Evolutionary conservation across 2,329 filamentous ascomycete species (phyloP), one percentile per base, ranked within the genome.

Genomic region (Chaetomiaceae sp.): DNA sequence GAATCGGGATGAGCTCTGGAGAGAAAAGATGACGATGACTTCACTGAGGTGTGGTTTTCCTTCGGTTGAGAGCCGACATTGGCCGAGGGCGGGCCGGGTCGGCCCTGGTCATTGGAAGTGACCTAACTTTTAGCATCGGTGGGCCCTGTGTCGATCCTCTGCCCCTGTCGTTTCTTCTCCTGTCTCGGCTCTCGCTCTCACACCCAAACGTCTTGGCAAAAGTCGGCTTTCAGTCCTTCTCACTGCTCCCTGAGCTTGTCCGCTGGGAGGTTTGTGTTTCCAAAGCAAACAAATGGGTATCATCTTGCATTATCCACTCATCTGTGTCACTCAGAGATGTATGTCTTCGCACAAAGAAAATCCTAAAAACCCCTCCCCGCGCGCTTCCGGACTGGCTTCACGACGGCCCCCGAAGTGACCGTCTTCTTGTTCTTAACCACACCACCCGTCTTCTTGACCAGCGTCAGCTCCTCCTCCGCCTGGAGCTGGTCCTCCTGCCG

Each of bases 331-430:
- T n/a, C n/a, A n/a, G n/a, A n/a, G n/a, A n/a, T n/a, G n/a, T n/a
- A n/a, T n/a, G n/a, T n/a, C n/a, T n/a, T n/a, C n/a, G n/a, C n/a
- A n/a, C n/a, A n/a, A n/a, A n/a, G n/a, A n/a, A n/a, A n/a, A n/a
- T n/a, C n/a, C 53, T 66, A 79, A 40, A 80, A 76, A 0, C 78
- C 78, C 48, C 79, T 70, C 0, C 77, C 78, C 13, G 77, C 71
- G 51, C 79, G 71, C 66, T 81, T 83, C 19, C 73, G 68, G 1
- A 81, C 71, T 0, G 81, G 81, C 63, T 81, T 83, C 63, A 77
- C 80, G 30, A 85, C 82, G 2, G 77, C 79, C 0, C 82, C 82
- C 47, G 77, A 75, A n/a, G 75, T 77, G 44, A 82, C 71, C 60
- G 83, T 75, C 65, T 82, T 83, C 69, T 81, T 83, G 30, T 65